Percentiles rank a stretch among this genome's conserved stretches.
phyloP scores from a whole-genome alignment of 345 rosid genomes.

The Triadica sebifera region DNA sequence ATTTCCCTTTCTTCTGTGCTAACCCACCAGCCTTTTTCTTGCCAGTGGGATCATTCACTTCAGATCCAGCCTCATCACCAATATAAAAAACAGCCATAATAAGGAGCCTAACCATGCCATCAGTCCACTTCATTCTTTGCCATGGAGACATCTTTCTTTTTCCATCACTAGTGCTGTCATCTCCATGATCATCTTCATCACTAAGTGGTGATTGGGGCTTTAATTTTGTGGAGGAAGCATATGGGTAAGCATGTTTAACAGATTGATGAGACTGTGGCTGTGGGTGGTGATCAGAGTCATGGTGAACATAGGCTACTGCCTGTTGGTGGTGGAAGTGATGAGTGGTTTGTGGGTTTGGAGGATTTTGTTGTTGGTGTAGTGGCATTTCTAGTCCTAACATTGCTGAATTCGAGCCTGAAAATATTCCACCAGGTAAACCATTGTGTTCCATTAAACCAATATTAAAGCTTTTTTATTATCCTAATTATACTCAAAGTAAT shows the following conservation, averaged over 20 bases:
- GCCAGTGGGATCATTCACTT: slow-evolving; percentile 44
- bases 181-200: slow-evolving; percentile 77
- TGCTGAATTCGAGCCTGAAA: slow-evolving; percentile 65
- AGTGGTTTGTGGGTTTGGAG: slow-evolving; percentile 40
- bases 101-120: slow-evolving; percentile 74
- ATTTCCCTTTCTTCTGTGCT: slow-evolving; percentile 94
- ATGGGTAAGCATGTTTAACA: slow-evolving; percentile 40
- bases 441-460: slow-evolving; percentile 53
- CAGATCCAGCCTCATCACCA: slow-evolving; percentile 79
- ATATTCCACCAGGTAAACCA: slow-evolving; percentile 60
- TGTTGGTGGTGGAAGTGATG: slow-evolving; percentile 56
- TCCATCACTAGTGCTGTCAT: slow-evolving; percentile 53
- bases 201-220: slow-evolving; percentile 59
- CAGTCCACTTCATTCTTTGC: slow-evolving; percentile 99
- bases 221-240: slow-evolving; percentile 36
- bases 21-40: slow-evolving; percentile 58
- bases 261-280: slow-evolving; percentile 42
- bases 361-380: slow-evolving; percentile 50
- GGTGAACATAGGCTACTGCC: slow-evolving; percentile 37
- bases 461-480: not conserved
- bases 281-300: too few species aligned
- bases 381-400: slow-evolving; percentile 76
- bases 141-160: slow-evolving; percentile 68
- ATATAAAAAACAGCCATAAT: slow-evolving; percentile 89
- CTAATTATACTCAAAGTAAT: not conserved